These are phyloP conservation scores for Reutealis trisperma DNA, from an alignment of 345 rosid genomes.

Conservation along the genomic window DNA sequence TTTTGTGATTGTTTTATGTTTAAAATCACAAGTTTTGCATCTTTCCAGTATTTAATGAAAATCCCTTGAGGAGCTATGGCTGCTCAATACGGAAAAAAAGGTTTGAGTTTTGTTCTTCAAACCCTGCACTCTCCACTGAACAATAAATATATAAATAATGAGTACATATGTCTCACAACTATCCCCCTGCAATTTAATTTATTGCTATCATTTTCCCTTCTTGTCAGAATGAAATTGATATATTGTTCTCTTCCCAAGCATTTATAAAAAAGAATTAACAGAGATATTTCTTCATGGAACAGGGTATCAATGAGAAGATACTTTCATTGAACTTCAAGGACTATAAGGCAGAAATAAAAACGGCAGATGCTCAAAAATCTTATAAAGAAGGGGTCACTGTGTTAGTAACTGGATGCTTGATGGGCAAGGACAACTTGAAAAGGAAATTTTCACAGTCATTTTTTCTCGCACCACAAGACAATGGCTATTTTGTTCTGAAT, in stretches of 20 bases:
- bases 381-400: conserved; percentile 51
- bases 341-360: conserved; percentile 51
- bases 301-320: conserved; percentile 73
- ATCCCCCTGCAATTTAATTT: not conserved
- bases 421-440: conserved; percentile 43
- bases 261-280: not conserved
- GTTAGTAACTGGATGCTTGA: conserved; percentile 67
- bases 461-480: conserved; percentile 67
- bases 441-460: conserved; percentile 63
- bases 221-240: not conserved
- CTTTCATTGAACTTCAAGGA: conserved; percentile 54
- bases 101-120: not conserved
- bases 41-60: not conserved
- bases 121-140: too few species aligned
- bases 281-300: conserved; percentile 12
- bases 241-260: not conserved
- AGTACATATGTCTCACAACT: not conserved
- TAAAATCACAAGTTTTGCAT: not conserved
- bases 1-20: not conserved
- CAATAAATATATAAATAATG: not conserved
- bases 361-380: conserved; percentile 66
- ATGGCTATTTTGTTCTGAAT: conserved; percentile 67
- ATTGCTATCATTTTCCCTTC: not conserved
- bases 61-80: not conserved
- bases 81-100: too few species aligned